Percentiles rank a stretch among this genome's conserved stretches.
These are phyloP conservation scores for Candida succiphila DNA, from an alignment of 805 yeast genomes.

Conservation along the genomic window DNA sequence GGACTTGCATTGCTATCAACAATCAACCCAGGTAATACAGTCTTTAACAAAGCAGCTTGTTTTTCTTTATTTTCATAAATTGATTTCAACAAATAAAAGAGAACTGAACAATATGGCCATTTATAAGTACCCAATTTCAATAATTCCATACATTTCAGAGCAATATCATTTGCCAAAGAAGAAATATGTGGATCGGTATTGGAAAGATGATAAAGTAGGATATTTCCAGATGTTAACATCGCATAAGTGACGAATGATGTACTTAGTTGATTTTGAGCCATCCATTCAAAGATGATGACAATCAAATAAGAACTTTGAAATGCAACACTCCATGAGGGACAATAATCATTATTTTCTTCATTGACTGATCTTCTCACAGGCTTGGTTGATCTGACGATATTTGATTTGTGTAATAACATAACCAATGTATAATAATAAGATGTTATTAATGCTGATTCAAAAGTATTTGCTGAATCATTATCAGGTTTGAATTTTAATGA, in stretches of 20 bases:
- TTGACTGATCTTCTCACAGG: not conserved
- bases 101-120: constrained; percentile 42
- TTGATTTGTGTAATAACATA: constrained; percentile 61
- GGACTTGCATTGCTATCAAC: no score
- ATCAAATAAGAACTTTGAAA: constrained; percentile 77
- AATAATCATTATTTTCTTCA: constrained; percentile 27
- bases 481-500: constrained; percentile 53
- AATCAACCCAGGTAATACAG: no score
- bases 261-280: constrained; percentile 38
- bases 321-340: constrained; percentile 72
- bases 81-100: constrained; percentile 39
- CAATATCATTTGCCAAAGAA: constrained; percentile 13
- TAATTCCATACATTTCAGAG: constrained; percentile 17
- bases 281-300: constrained; percentile 47
- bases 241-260: constrained; percentile 27
- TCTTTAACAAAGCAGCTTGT: no score
- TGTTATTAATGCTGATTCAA: constrained; percentile 48
- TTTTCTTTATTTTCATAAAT: constrained; percentile 24
- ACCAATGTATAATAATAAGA: constrained; percentile 61
- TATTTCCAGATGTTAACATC: constrained; percentile 53
- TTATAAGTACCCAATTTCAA: constrained; percentile 34
- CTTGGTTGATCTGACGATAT: constrained; percentile 37
- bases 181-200: constrained; percentile 16
- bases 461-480: constrained; percentile 22
- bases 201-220: constrained; percentile 59